A percentile compares a stretch with the other conserved stretches of the same genome.
phyloP scores from a whole-genome alignment of 1,139 yeast species.

The Spathaspora jeffriesii region DNA sequence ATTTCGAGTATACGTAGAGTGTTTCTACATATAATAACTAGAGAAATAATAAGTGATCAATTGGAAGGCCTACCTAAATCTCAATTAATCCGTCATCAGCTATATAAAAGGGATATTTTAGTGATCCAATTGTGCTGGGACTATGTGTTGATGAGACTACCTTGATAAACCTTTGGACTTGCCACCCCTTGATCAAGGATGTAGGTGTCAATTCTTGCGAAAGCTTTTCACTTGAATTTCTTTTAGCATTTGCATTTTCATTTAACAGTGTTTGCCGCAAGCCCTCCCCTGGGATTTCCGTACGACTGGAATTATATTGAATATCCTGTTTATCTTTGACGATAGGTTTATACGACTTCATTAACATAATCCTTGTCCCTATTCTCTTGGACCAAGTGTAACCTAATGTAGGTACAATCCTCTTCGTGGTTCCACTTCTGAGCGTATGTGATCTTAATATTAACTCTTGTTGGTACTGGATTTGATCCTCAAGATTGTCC shows the following conservation, averaged over 20 bases:
- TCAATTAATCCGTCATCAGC: slow-evolving; percentile 15
- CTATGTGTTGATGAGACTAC: slow-evolving; percentile 21
- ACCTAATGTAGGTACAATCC: slow-evolving; percentile 40
- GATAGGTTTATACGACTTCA: slow-evolving; percentile 34
- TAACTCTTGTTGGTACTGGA: slow-evolving; percentile 11
- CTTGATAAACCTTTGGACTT: slow-evolving; percentile 26
- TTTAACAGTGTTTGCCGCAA: neutral
- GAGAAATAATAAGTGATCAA: neutral
- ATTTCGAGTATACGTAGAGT: no score
- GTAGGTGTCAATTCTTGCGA: neutral
- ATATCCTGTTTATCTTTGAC: slow-evolving; percentile 6
- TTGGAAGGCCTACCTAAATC: neutral
- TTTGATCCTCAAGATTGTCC: slow-evolving; percentile 7
- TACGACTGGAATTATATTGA: neutral
- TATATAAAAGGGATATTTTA: slow-evolving; percentile 17
- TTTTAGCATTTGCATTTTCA: neutral
- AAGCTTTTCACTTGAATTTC: neutral
- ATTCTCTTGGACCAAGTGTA: slow-evolving; percentile 41
- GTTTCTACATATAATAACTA: neutral
- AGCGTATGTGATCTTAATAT: slow-evolving; percentile 15
- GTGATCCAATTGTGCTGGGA: slow-evolving; percentile 8
- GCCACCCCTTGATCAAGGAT: slow-evolving; percentile 24
- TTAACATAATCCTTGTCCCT: slow-evolving; percentile 29
- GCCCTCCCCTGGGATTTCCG: neutral
- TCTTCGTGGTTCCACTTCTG: slow-evolving; percentile 18